phyloP scores from a whole-genome alignment of 2,329 filamentous ascomycete genomes.

The Ascocoryne sarcoides region DNA sequence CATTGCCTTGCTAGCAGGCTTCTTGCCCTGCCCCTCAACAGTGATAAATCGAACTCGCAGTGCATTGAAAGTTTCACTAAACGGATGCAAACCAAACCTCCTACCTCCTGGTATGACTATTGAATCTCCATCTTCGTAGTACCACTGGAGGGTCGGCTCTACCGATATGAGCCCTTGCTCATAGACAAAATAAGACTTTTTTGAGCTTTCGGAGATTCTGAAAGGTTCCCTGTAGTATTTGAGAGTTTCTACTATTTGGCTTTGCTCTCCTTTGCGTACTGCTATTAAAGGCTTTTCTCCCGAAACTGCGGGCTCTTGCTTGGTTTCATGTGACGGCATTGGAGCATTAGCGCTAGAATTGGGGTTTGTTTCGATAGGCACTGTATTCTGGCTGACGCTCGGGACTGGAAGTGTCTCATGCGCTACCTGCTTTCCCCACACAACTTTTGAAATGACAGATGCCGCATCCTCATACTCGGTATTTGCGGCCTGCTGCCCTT shows the following conservation, averaged over 20 bases:
- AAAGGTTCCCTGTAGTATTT: not conserved
- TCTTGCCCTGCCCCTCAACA: conserved; percentile 1
- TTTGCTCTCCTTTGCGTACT: not conserved
- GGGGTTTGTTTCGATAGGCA: not conserved
- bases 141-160: not conserved
- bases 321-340: not conserved
- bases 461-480: no score
- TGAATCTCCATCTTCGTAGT: conserved; percentile 1
- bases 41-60: conserved; percentile 1
- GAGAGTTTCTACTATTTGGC: not conserved
- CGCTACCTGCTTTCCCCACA: no score
- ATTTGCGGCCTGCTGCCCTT: no score
- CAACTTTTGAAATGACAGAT: no score
- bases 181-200: not conserved
- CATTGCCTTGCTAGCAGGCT: conserved; percentile 1
- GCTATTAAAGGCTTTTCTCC: not conserved
- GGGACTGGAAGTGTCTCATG: no score
- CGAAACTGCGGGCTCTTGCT: not conserved
- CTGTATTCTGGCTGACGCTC: no score
- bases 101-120: not conserved
- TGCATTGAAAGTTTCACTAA: not conserved
- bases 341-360: not conserved
- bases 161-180: not conserved
- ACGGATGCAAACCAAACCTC: not conserved
- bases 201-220: not conserved